Evolutionary conservation across 1,284 basidiomycete genomes (phyloP), one percentile per base, ranked within the genome.

Genomic region (Phenoliferia sp.): DNA sequence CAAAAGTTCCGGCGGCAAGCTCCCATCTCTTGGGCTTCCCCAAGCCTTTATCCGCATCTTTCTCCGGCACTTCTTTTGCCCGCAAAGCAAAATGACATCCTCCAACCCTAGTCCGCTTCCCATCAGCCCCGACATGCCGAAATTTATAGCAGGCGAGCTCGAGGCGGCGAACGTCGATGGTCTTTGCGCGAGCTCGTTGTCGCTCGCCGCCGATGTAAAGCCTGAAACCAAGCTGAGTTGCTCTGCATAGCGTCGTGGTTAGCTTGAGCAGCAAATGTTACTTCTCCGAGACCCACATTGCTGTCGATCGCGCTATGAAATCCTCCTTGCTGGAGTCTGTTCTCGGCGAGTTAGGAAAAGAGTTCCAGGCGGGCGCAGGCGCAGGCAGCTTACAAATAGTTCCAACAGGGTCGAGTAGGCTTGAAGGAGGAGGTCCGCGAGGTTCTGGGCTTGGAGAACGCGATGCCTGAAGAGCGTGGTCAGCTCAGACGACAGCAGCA

Each of bases 121-220:
- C 55, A 15, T 31, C 31, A 16, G 22, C 55, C 29, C 31, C 55
- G 3, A 32, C 31, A 33, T 6, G 29, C 3, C 55, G 55, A 16
- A 57, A 57, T 33, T 57, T 57, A 33, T 57, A 57, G 55, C 55
- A 57, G 29, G 55, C 55, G 29, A 57, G 29, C 55, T 57, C 55
- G 55, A 57, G 29, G 17, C 55, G 29, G 29, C 55, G 29, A 17
- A 31, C 26, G 29, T 5, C 15, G 29, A 32, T n/a, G n/a, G 29
- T 32, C 15, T 57, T 57, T 22, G 55, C 29, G 55, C 31, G 29
- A 29, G 29, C 31, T 29, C 29, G 55, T 16, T 31, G 29, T 17
- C 55, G 55, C 15, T 32, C 55, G 10, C 31, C 55, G 32, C 55
- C 55, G 16, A 57, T 32, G 31, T 57, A 57, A 22, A 57, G 29